A percentile compares a stretch with the other conserved stretches of the same genome.
These are phyloP conservation scores for Vigna unguiculata DNA, from an alignment of 306 rosid species.

Conservation along the genomic window DNA sequence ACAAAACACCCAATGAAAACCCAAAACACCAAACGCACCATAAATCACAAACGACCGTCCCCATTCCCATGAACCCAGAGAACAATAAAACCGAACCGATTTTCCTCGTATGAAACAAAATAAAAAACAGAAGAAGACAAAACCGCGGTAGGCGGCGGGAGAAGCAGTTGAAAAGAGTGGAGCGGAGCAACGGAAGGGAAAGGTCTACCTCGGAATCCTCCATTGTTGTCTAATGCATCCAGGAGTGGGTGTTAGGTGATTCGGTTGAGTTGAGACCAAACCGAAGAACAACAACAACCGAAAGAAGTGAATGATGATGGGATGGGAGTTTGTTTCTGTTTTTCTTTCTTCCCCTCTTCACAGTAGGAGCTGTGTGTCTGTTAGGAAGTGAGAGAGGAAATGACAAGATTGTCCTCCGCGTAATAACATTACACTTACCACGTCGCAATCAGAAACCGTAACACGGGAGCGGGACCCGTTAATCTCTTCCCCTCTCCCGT, in stretches of 20 bases:
- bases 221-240: conserved; percentile 55
- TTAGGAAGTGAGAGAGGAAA: conserved; percentile 61
- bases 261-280: conserved; percentile 40
- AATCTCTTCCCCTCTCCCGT: not conserved
- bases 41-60: conserved; percentile 35
- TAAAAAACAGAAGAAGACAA: not conserved
- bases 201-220: conserved; percentile 61
- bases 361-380: conserved; percentile 62
- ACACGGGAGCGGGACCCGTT: conserved; percentile 38
- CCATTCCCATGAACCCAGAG: conserved; percentile 5
- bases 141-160: conserved; percentile 37
- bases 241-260: not conserved
- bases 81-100: not conserved
- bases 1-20: conserved; percentile 32
- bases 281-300: conserved; percentile 1
- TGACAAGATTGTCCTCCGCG: conserved; percentile 51
- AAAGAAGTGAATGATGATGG: conserved; percentile 30
- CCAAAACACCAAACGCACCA: conserved; percentile 33
- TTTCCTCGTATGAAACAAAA: not conserved
- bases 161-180: conserved; percentile 33
- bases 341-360: conserved; percentile 38
- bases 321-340: conserved; percentile 62
- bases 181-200: not conserved
- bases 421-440: conserved; percentile 56
- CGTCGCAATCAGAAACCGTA: conserved; percentile 44